A percentile compares a stretch with the other conserved stretches of the same genome.
Conservation (phyloP, 441 rosid species). For the Kokia cookei region DNA sequence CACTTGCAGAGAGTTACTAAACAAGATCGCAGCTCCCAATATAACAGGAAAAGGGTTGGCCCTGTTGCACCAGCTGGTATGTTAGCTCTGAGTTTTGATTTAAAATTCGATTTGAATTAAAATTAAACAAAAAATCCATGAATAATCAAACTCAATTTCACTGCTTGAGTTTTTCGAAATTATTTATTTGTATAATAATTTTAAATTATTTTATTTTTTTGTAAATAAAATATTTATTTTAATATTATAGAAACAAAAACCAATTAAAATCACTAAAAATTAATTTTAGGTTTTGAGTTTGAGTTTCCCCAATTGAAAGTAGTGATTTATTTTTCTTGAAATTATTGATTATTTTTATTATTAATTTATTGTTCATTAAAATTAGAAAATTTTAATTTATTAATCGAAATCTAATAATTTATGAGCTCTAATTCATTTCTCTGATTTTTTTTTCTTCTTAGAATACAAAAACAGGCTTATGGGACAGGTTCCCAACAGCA, state of each 20-base stretch:
- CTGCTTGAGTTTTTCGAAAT: neutral
- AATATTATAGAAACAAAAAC: too few species aligned
- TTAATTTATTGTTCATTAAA: too few species aligned
- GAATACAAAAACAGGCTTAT: constrained; percentile 26
- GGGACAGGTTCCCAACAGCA: constrained; percentile 59
- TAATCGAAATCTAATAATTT: too few species aligned
- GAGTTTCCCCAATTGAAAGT: too few species aligned
- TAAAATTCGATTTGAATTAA: neutral
- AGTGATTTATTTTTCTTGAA: too few species aligned
- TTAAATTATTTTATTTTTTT: neutral
- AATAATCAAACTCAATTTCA: too few species aligned
- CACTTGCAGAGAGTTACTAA: constrained; percentile 28
- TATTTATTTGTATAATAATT: neutral
- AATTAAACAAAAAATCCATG: too few species aligned
- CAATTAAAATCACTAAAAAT: too few species aligned
- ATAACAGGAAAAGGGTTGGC: constrained; percentile 28
- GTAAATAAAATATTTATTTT: too few species aligned
- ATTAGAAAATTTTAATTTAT: too few species aligned
- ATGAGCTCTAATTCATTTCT: neutral
- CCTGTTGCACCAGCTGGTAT: constrained; percentile 39
- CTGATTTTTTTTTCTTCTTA: neutral
- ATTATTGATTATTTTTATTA: too few species aligned
- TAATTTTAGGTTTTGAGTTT: too few species aligned
- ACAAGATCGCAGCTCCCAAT: constrained; percentile 5
- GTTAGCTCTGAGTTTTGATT: neutral